Conservation (phyloP, 2,329 filamentous ascomycete genomes). For the Pezicula rhizophila region DNA sequence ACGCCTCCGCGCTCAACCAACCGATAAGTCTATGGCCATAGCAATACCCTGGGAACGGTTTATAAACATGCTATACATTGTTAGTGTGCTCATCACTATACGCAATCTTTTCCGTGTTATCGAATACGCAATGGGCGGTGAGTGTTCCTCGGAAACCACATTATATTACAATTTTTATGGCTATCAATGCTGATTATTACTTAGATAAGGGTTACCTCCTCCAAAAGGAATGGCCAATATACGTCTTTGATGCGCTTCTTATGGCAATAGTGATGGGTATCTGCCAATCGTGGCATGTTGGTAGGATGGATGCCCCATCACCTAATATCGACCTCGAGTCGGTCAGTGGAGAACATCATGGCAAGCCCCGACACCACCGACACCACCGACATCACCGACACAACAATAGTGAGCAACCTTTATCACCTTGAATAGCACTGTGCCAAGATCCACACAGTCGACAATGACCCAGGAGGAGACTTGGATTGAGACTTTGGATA, state of each 20-base stretch:
- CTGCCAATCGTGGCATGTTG: neutral
- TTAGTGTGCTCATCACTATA: neutral
- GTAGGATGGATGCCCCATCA: neutral
- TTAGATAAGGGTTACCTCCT: constrained; percentile 31
- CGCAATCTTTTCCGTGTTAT: neutral
- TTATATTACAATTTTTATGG: neutral
- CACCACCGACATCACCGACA: too few species aligned
- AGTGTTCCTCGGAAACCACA: neutral
- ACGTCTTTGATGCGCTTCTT: constrained; percentile 35
- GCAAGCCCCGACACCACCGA: too few species aligned
- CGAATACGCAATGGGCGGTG: neutral
- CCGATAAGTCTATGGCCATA: neutral
- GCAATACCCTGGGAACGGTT: constrained; percentile 15
- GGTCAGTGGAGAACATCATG: neutral
- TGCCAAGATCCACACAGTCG: too few species aligned
- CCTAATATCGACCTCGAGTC: neutral
- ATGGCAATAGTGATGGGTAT: constrained; percentile 23
- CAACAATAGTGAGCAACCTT: too few species aligned
- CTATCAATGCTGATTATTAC: neutral
- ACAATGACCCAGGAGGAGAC: too few species aligned
- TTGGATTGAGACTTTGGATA: too few species aligned
- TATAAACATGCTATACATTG: constrained; percentile 6
- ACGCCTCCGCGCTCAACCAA: constrained; percentile 22
- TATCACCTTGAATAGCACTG: too few species aligned
- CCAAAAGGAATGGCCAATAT: constrained; percentile 36